Percentiles rank a stretch among this genome's conserved stretches.
phyloP scores from a whole-genome alignment of 2,329 filamentous ascomycete species.

The Phialophora verrucosa region DNA sequence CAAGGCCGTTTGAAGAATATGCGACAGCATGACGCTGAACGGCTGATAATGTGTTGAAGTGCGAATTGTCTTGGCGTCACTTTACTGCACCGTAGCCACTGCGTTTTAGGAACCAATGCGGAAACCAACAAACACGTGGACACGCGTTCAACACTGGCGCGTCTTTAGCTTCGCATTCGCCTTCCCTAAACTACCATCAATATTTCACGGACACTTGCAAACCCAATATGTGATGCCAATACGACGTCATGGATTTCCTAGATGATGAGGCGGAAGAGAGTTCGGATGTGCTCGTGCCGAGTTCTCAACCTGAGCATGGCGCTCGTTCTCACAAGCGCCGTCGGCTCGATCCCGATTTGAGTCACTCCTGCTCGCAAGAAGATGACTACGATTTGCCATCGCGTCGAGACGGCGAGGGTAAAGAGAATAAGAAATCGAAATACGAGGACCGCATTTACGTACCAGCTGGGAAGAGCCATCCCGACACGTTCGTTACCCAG shows the following conservation, averaged over 20 bases:
- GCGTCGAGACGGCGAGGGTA: slow-evolving; percentile 22
- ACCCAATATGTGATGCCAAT: background rate
- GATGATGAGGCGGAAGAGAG: slow-evolving; percentile 27
- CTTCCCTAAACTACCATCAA: background rate
- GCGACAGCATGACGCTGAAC: background rate
- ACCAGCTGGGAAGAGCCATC: slow-evolving; percentile 48
- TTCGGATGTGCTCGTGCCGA: slow-evolving; percentile 44
- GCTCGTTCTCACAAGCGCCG: slow-evolving; percentile 36
- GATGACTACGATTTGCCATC: slow-evolving; percentile 37
- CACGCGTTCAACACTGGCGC: slow-evolving; percentile 2
- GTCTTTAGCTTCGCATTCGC: background rate
- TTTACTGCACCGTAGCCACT: background rate
- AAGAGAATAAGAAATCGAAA: slow-evolving; percentile 33
- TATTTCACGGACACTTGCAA: background rate
- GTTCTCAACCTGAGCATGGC: slow-evolving; percentile 33
- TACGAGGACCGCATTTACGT: slow-evolving; percentile 46
- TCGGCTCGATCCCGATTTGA: slow-evolving; percentile 14
- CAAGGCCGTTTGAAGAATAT: background rate
- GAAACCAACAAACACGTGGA: background rate
- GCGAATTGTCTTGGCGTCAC: background rate
- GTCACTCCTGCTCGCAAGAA: slow-evolving; percentile 17
- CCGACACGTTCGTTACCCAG: slow-evolving; percentile 56
- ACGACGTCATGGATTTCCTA: slow-evolving; percentile 27
- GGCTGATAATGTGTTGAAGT: background rate
- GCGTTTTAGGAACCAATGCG: background rate